Percentiles rank a stretch among this genome's conserved stretches.
phyloP scores from a whole-genome alignment of 495 filamentous ascomycete genomes.

The Hypoxylon fragiforme region DNA sequence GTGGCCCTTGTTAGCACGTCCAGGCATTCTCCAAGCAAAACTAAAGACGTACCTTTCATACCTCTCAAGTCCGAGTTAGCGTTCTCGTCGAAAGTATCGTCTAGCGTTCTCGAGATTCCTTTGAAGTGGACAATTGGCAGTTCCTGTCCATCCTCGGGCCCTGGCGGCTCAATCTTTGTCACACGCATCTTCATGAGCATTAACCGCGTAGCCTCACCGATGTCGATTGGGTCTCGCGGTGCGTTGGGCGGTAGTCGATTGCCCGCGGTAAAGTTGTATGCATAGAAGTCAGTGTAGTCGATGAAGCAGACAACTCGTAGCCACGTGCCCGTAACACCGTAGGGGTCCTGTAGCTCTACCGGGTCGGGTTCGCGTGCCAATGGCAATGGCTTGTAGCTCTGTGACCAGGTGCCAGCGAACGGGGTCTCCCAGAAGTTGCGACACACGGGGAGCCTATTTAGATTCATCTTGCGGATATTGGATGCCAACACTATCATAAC shows the following conservation, averaged over 20 bases:
- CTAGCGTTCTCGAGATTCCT: conserved; percentile 57
- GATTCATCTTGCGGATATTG: conserved; percentile 54
- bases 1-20: conserved; percentile 26
- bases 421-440: conserved; percentile 53
- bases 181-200: conserved; percentile 64
- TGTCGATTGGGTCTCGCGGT: conserved; percentile 54
- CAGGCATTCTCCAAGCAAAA: background rate
- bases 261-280: conserved; percentile 58
- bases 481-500: conserved; percentile 61
- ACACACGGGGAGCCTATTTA: conserved; percentile 48
- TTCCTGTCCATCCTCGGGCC: conserved; percentile 51
- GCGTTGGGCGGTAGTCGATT: conserved; percentile 37
- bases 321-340: conserved; percentile 63
- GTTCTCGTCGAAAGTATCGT: conserved; percentile 62
- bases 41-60: conserved; percentile 45
- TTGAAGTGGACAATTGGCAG: conserved; percentile 62
- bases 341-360: conserved; percentile 59
- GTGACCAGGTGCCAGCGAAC: conserved; percentile 55
- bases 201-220: conserved; percentile 63
- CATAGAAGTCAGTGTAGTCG: conserved; percentile 65
- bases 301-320: conserved; percentile 47
- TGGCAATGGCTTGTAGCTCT: conserved; percentile 46
- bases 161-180: conserved; percentile 54
- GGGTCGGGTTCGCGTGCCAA: conserved; percentile 39
- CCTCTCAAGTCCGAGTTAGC: conserved; percentile 57